Base-by-base conservation (phyloP, 345 rosid genomes). In the Psidium guajava region DNA sequence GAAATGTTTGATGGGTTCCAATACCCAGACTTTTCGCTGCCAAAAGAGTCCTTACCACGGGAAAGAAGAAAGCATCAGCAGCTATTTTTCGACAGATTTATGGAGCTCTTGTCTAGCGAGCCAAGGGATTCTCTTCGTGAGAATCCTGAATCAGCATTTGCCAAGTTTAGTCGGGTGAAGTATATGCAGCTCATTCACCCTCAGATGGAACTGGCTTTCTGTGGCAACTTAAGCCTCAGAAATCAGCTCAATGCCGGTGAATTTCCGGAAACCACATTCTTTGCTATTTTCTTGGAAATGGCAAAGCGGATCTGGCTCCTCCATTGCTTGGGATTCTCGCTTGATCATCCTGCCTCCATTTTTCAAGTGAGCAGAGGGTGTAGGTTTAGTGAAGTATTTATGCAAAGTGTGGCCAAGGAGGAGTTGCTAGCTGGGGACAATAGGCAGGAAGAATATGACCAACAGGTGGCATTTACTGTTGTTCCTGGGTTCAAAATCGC, bases 271-370 rank as follows among this genome's bases (percentile, higher is more conserved):
- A 83, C 84, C 3, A 58, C 24, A 3, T 91, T 89, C 83, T 89
- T 89, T 44, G 54, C 32, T 15, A n/a, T 82, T 24, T 91, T 89
- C 74, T 80, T 86, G 2, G 90, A 88, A 85, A 86, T 88, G 91
- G 90, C 92, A 2, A 91, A 85, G 88, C 81, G 87, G 73, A 85
- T 88, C 6, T 91, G 92, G 92, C 86, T 89, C 27, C 85, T 89
- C 27, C 91, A 91, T 82, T 88, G 92, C 86, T 32, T 91, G 83
- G 89, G 88, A 24, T 88, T 82, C 54, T 88, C 90, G 3, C 85
- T 87, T 18, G 82, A 89, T 18, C 88, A 89, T 0, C 84, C 86
- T 51, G 91, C 87, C 56, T 84, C 88, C 11, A 89, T 89, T 75
- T 91, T 91, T 82, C 90, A 89, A 64, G 91, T 87, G 21, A 59